A percentile compares a stretch with the other conserved stretches of the same genome.
Evolutionary conservation across 345 rosid genomes (phyloP).

Genomic region (Melaleuca alternifolia): DNA sequence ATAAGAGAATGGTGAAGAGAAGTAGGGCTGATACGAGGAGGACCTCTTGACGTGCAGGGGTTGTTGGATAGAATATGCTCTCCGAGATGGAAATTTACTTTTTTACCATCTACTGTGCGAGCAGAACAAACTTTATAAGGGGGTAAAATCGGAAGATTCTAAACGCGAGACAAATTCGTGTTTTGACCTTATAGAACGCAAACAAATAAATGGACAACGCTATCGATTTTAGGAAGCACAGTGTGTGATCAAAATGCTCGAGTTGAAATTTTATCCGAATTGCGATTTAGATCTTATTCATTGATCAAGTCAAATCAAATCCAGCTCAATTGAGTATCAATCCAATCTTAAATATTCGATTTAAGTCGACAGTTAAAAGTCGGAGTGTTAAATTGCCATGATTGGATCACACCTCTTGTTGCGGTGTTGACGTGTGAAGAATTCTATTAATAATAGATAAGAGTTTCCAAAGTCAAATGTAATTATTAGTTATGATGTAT

Average conservation of each 20-base stretch:
- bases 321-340: neutral
- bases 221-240: neutral
- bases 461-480: neutral
- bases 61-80: neutral
- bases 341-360: neutral
- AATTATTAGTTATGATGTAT: neutral
- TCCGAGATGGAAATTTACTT: neutral
- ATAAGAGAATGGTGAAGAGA: neutral
- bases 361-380: neutral
- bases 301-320: neutral
- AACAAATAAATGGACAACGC: neutral
- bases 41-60: neutral
- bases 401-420: neutral
- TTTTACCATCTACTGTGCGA: neutral
- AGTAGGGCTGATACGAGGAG: rapidly evolving
- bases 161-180: neutral
- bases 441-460: neutral
- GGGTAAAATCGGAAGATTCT: neutral
- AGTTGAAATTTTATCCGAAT: neutral
- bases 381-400: neutral
- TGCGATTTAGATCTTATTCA: neutral
- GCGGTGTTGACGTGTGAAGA: neutral
- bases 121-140: too few species aligned
- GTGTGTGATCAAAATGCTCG: neutral
- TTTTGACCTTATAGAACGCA: neutral